These are phyloP conservation scores for Pseudotulostoma volvatum DNA, from an alignment of 495 filamentous ascomycete genomes.

Conservation along the genomic window DNA sequence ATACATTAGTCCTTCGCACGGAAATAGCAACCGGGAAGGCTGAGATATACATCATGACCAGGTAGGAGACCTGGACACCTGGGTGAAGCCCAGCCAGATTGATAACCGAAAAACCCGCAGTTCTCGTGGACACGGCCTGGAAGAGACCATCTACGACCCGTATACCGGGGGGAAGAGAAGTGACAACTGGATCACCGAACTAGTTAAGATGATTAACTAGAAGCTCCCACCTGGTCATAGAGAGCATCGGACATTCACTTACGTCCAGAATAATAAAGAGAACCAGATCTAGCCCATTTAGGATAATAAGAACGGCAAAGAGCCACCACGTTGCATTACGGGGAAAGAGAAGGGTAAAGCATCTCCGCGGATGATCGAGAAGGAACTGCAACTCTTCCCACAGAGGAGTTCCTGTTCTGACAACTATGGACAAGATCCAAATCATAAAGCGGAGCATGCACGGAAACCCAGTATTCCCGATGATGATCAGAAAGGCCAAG, in stretches of 20 bases:
- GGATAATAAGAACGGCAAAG: constrained; percentile 62
- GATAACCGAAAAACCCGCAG: constrained; percentile 72
- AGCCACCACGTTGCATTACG: constrained; percentile 90
- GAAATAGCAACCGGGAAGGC: constrained; percentile 92
- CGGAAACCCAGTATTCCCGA: constrained; percentile 89
- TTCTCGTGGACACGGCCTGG: constrained; percentile 73
- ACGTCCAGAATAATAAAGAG: constrained; percentile 85
- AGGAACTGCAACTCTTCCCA: constrained; percentile 85
- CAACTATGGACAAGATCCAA: constrained; percentile 49
- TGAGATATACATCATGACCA: constrained; percentile 99
- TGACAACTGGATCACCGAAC: constrained; percentile 53
- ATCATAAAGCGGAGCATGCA: constrained; percentile 84
- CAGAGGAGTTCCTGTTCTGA: constrained; percentile 41
- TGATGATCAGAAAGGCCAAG: constrained; percentile 66
- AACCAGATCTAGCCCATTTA: constrained; percentile 72
- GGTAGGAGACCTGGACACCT: constrained; percentile 81
- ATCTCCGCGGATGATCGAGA: constrained; percentile 83
- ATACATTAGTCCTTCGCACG: constrained; percentile 85
- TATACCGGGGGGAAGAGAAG: constrained; percentile 43
- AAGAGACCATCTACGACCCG: constrained; percentile 72
- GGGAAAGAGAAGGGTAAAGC: constrained; percentile 87
- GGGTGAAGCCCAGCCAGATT: constrained; percentile 66
- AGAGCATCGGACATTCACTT: constrained; percentile 17
- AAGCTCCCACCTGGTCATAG: neutral
- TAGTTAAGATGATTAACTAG: constrained; percentile 15